phyloP scores from a whole-genome alignment of 768 basidiomycete genomes.

The Kwoniella bestiolae region DNA sequence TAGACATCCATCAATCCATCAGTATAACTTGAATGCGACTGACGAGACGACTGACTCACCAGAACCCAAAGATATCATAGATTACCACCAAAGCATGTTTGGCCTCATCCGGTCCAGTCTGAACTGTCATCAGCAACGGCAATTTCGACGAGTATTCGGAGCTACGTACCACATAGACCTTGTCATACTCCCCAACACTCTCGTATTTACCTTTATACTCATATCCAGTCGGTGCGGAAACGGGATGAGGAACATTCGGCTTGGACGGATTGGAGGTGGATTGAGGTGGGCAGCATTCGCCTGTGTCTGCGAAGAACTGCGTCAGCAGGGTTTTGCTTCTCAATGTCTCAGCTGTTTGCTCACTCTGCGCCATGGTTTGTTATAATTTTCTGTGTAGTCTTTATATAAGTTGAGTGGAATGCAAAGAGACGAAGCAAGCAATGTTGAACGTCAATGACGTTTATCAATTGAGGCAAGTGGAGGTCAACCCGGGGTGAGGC shows the following conservation, averaged over 20 bases:
- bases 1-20: background rate
- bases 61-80: constrained; percentile 72
- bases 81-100: constrained; percentile 66
- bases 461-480: too few relatives aligned
- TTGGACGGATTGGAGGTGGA: constrained; percentile 25
- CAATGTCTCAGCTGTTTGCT: background rate
- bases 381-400: too few relatives aligned
- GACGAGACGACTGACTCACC: too few relatives aligned
- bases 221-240: constrained; percentile 32
- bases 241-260: constrained; percentile 34
- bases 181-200: constrained; percentile 38
- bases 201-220: constrained; percentile 39
- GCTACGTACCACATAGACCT: constrained; percentile 46
- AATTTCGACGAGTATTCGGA: background rate
- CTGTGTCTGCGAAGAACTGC: constrained; percentile 3
- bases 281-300: constrained; percentile 39
- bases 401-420: too few relatives aligned
- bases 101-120: constrained; percentile 61
- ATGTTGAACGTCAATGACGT: background rate
- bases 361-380: constrained; percentile 20
- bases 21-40: too few relatives aligned
- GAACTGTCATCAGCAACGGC: background rate
- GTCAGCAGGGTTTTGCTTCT: background rate
- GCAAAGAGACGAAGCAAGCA: background rate
- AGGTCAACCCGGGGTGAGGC: too few relatives aligned